These are phyloP conservation scores for Peterozyma toletana DNA, from an alignment of 805 yeast species.

Conservation along the genomic window DNA sequence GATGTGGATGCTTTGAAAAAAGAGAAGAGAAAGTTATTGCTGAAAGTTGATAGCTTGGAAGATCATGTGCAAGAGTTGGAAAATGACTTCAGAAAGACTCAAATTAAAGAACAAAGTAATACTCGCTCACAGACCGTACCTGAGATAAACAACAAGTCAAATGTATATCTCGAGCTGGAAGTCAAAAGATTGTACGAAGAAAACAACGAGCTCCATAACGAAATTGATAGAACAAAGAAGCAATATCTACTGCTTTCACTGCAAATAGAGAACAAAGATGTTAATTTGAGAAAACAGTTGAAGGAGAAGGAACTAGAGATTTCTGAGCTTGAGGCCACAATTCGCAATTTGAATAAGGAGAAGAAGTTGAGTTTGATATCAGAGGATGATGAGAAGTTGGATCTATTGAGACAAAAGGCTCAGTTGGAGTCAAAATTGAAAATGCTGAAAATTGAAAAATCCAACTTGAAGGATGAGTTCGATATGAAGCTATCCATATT, in stretches of 20 bases:
- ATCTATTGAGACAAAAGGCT: slow-evolving; percentile 25
- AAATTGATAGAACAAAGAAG: slow-evolving; percentile 15
- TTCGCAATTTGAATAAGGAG: slow-evolving; percentile 23
- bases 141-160: slow-evolving; percentile 9
- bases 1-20: background rate
- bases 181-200: slow-evolving; percentile 27
- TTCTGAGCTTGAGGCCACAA: slow-evolving; percentile 23
- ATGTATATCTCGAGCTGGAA: slow-evolving; percentile 27
- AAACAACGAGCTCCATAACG: slow-evolving; percentile 24
- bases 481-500: slow-evolving; percentile 27
- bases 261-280: slow-evolving; percentile 16
- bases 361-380: slow-evolving; percentile 17
- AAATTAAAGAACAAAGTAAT: slow-evolving; percentile 7
- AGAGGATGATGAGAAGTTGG: slow-evolving; percentile 28
- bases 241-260: slow-evolving; percentile 12
- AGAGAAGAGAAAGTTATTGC: too few species aligned
- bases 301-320: slow-evolving; percentile 29
- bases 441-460: slow-evolving; percentile 29
- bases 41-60: slow-evolving; percentile 8
- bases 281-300: slow-evolving; percentile 14
- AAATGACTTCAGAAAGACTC: slow-evolving; percentile 25
- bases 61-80: slow-evolving; percentile 20
- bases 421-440: slow-evolving; percentile 31
- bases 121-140: background rate
- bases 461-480: slow-evolving; percentile 25